These are phyloP conservation scores for Neospora caninum DNA, from an alignment of 169 alveolate species.

Conservation along the genomic window DNA sequence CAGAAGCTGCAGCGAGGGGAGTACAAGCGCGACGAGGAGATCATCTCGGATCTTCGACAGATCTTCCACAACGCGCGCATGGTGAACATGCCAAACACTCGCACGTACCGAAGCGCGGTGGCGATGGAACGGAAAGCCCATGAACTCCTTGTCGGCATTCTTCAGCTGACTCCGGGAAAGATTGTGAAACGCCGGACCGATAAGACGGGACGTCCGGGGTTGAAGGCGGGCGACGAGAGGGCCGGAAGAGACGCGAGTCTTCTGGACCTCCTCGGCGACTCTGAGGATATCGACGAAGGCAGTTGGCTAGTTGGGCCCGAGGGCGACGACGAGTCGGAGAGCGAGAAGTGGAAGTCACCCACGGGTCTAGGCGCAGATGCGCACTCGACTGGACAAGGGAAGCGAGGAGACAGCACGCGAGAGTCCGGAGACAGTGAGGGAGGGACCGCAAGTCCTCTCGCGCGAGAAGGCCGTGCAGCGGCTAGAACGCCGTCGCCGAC, in stretches of 20 bases:
- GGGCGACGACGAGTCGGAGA: neutral
- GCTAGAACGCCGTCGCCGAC: too few species aligned
- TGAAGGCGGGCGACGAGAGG: neutral
- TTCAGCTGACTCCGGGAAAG: constrained; percentile 18
- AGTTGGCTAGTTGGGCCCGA: neutral
- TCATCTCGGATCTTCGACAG: constrained; percentile 19
- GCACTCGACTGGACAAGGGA: too few species aligned
- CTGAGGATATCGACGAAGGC: neutral
- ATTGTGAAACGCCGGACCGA: neutral
- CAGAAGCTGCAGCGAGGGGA: constrained; percentile 65
- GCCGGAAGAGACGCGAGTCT: neutral
- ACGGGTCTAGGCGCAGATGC: neutral
- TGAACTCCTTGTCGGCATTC: constrained; percentile 43
- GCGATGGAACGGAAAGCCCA: constrained; percentile 50
- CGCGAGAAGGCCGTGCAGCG: too few species aligned
- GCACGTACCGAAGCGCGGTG: constrained; percentile 44
- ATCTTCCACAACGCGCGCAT: constrained; percentile 26
- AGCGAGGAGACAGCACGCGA: too few species aligned
- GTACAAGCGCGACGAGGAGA: constrained; percentile 3
- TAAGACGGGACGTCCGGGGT: neutral
- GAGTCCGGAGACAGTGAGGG: too few species aligned
- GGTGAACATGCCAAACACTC: constrained; percentile 53
- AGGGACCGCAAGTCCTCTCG: too few species aligned
- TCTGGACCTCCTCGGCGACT: neutral
- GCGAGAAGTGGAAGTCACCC: neutral